These are phyloP conservation scores for Paralagenidium karlingii DNA, from an alignment of 352 stramenopile species.

Conservation along the genomic window DNA sequence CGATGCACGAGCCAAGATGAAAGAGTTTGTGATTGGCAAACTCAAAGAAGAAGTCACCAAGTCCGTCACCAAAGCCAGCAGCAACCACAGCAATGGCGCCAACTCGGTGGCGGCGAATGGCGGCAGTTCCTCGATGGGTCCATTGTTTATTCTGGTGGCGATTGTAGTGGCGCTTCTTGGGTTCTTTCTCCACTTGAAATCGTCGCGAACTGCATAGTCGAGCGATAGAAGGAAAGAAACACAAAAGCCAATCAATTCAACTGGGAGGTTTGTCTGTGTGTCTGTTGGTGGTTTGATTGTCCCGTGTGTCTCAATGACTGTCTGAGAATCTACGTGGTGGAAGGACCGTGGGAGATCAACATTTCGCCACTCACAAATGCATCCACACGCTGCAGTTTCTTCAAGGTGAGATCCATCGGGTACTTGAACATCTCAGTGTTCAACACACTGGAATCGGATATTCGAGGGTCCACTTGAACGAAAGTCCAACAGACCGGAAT, in stretches of 20 bases:
- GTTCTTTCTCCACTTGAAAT: too few species aligned
- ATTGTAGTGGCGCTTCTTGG: too few species aligned
- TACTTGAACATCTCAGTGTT: slow-evolving; percentile 80
- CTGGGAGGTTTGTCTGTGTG: too few species aligned
- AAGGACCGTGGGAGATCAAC: slow-evolving; percentile 39
- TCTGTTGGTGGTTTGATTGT: neutral
- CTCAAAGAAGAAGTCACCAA: slow-evolving; percentile 55
- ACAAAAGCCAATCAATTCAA: too few species aligned
- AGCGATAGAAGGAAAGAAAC: too few species aligned
- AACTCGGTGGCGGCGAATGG: too few species aligned
- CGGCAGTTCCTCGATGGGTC: too few species aligned
- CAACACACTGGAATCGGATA: slow-evolving; percentile 47
- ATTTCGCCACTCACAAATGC: slow-evolving; percentile 67
- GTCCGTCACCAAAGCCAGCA: neutral
- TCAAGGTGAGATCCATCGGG: slow-evolving; percentile 59
- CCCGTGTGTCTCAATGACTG: too few species aligned
- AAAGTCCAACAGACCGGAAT: slow-evolving; percentile 74
- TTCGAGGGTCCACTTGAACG: slow-evolving; percentile 69
- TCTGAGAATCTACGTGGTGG: too few species aligned
- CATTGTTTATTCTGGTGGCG: too few species aligned
- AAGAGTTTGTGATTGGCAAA: slow-evolving; percentile 87
- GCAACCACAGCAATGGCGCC: neutral
- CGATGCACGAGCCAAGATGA: slow-evolving; percentile 88
- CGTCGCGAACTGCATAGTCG: too few species aligned
- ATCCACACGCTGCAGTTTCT: slow-evolving; percentile 54